Base-by-base conservation (phyloP, 1,284 basidiomycete genomes). In the Marasmius fiardii region DNA sequence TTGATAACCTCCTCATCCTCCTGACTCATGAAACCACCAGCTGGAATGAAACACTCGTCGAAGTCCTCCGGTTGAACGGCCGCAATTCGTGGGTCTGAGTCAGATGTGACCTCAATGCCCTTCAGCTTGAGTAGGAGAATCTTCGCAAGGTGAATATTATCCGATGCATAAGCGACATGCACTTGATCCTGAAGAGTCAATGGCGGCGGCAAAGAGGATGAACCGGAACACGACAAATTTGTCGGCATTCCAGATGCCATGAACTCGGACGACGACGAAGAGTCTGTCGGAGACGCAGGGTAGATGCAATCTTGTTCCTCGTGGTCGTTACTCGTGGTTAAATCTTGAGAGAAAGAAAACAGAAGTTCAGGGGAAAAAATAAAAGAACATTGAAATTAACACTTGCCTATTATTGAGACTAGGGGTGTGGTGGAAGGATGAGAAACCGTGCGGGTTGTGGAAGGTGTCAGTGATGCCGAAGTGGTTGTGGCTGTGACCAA, bases 11-110 rank as follows among this genome's bases (percentile, higher is more conserved):
- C 74, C 53, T 74, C 74, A 57, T 76, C 74, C 20, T 71, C 71
- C 45, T 79, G 80, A 58, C 80, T 79, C 58, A 82, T 70, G 23
- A 86, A 74, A 1, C 74, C 73, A 16, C 81, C 82, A 44, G 75
- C 72, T 1, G 85, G 83, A 3, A 82, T 69, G 60, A 86, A 86
- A 60, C 76, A 80, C 47, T 76, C 68, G 61, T 82, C 78, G 63
- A 87, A 86, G 65, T 86, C 86, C 62, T 84, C 83, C 69, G 87
- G 84, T 58, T 74, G 74, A 44, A 86, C 83, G 21, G 75, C 72
- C 33, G 76, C 82, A 52, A 86, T 85, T 51, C 82, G 78, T 1
- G 85, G 83, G 67, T 86, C 85, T 56, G 78, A 68, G 64, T 83
- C 80, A 18, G 74, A 74, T 12, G 75, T 73, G 62, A 85, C 78